Evolutionary conservation across 139 green algal genomes (phyloP).

Genomic region (Chlorella sorokiniana): DNA sequence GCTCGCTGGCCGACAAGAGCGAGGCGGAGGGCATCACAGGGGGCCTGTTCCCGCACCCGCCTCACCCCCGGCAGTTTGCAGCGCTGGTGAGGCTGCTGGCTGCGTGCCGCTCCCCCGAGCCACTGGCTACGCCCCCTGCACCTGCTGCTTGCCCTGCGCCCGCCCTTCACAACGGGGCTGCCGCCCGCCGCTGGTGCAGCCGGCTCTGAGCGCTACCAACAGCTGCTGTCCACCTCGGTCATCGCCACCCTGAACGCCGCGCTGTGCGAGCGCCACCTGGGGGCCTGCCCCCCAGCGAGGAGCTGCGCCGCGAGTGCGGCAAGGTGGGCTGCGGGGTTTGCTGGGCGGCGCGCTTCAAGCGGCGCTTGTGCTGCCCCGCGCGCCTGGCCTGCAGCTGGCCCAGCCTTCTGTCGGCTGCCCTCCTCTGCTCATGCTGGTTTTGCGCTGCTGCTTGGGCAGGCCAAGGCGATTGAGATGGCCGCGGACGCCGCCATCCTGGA

Average conservation of each 20-base stretch:
- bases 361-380: background rate
- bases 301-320: constrained; percentile 60
- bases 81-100: background rate
- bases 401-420: too few relatives aligned
- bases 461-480: background rate
- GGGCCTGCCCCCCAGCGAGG: constrained; percentile 61
- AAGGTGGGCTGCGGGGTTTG: constrained; percentile 31
- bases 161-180: too few relatives aligned
- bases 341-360: background rate
- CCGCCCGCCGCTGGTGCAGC: background rate
- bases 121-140: background rate
- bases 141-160: background rate
- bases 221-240: constrained; percentile 68
- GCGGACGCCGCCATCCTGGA: background rate
- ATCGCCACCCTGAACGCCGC: constrained; percentile 72
- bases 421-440: too few relatives aligned
- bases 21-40: background rate
- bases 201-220: constrained; percentile 39
- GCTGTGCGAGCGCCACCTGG: constrained; percentile 74
- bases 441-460: background rate
- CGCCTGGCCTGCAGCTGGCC: too few relatives aligned
- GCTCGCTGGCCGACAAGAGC: background rate
- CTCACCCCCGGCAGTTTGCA: constrained; percentile 1
- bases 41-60: constrained; percentile 23
- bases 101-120: background rate